Conservation (phyloP, 2,329 filamentous ascomycete species). For the Colletotrichum tabaci region DNA sequence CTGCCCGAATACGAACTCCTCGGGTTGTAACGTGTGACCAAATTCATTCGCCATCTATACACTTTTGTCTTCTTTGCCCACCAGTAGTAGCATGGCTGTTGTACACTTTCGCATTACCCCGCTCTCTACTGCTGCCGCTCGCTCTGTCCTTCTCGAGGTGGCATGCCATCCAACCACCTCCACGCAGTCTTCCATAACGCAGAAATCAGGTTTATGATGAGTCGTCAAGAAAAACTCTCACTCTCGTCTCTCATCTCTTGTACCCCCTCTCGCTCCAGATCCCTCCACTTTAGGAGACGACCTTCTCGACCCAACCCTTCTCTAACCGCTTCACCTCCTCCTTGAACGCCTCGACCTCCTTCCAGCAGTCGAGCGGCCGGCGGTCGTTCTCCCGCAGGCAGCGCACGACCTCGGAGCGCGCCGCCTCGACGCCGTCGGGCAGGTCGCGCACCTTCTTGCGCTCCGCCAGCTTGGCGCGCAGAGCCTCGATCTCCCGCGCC, state of each 20-base stretch:
- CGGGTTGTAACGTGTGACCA: constrained; percentile 25
- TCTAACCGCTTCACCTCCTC: constrained; percentile 89
- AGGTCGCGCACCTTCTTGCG: constrained; percentile 77
- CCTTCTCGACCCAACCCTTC: constrained; percentile 88
- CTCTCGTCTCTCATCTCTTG: too few species aligned
- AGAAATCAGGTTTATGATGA: constrained; percentile 15
- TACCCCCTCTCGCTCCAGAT: too few species aligned
- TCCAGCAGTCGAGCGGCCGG: constrained; percentile 93
- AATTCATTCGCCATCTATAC: constrained; percentile 42
- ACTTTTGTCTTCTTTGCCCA: constrained; percentile 38
- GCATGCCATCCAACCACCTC: neutral
- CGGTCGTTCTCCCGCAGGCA: constrained; percentile 90
- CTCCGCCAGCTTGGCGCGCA: constrained; percentile 72
- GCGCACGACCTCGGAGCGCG: constrained; percentile 81
- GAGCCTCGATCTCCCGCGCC: constrained; percentile 71
- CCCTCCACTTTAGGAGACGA: constrained; percentile 64
- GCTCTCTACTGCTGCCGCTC: neutral
- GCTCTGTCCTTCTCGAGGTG: constrained; percentile 3
- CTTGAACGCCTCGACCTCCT: constrained; percentile 93
- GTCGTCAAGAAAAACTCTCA: neutral
- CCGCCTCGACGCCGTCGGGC: constrained; percentile 80
- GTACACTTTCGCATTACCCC: constrained; percentile 46
- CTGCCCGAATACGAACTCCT: constrained; percentile 28
- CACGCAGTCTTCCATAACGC: constrained; percentile 31
- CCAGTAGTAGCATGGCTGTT: constrained; percentile 49